phyloP scores from a whole-genome alignment of 108 stramenopile genomes.

The Cylindrotheca closterium region DNA sequence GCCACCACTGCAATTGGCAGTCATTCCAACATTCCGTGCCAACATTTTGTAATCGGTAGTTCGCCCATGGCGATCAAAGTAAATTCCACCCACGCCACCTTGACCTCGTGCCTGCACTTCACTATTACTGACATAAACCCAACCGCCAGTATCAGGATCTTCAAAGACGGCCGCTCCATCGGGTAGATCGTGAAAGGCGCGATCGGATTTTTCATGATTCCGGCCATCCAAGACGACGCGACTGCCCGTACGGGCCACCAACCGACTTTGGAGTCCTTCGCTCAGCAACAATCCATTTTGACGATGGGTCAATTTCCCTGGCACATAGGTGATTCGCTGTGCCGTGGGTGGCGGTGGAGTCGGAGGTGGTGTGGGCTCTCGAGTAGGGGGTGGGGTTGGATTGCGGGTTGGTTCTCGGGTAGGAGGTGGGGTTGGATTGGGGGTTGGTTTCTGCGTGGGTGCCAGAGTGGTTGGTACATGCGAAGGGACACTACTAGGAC shows the following conservation, averaged over 20 bases:
- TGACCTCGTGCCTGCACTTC: conserved; percentile 25
- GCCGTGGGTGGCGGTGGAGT: not conserved
- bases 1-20: conserved; percentile 51
- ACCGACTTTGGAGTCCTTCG: conserved; percentile 25
- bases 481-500: no score
- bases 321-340: conserved; percentile 22
- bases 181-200: conserved; percentile 37
- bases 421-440: conserved; percentile 3
- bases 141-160: conserved; percentile 40
- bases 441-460: not conserved
- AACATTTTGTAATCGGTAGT: conserved; percentile 36
- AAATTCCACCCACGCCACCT: conserved; percentile 52
- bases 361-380: not conserved
- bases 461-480: not conserved
- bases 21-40: conserved; percentile 26
- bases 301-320: conserved; percentile 38
- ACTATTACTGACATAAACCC: conserved; percentile 60
- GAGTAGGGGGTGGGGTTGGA: not conserved
- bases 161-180: conserved; percentile 47
- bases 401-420: not conserved
- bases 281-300: conserved; percentile 21
- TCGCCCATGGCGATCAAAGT: conserved; percentile 38
- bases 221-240: conserved; percentile 14
- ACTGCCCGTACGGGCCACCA: conserved; percentile 25
- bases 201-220: conserved; percentile 7